Percentiles rank a stretch among this genome's conserved stretches.
These are phyloP conservation scores for Diplodia scrobiculata DNA, from an alignment of 2,329 filamentous ascomycete genomes.

Conservation along the genomic window DNA sequence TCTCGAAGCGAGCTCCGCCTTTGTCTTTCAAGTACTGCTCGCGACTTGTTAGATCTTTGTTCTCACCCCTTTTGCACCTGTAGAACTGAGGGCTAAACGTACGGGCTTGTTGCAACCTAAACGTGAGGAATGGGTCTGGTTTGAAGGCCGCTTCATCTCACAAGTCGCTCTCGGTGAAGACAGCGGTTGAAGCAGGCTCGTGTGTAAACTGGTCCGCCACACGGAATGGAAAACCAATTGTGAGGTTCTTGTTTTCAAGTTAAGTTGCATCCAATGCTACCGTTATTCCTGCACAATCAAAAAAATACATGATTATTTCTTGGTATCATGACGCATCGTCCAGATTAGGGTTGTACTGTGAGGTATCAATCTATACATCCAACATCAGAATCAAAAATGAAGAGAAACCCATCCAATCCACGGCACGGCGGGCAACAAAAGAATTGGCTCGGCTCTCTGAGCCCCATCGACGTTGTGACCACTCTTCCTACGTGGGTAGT, in stretches of 20 bases:
- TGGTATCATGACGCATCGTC: neutral
- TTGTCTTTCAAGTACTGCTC: neutral
- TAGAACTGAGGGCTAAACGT: neutral
- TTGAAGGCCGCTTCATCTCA: neutral
- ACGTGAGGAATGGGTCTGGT: neutral
- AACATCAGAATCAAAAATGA: neutral
- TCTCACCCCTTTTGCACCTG: neutral
- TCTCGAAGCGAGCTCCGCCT: neutral
- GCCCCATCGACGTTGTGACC: too few relatives aligned
- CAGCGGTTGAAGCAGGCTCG: neutral
- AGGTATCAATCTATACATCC: conserved; percentile 22
- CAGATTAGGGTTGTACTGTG: neutral
- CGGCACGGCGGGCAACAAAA: too few relatives aligned
- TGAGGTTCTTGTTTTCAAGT: too few relatives aligned
- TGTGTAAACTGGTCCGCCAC: too few relatives aligned
- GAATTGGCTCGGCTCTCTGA: too few relatives aligned
- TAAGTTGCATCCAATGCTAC: too few relatives aligned
- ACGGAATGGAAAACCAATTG: too few relatives aligned
- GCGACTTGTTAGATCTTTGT: neutral
- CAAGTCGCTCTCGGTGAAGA: neutral
- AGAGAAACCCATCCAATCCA: neutral
- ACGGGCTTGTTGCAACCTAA: neutral
- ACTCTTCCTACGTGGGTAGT: too few relatives aligned
- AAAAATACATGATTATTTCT: neutral
- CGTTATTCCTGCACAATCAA: neutral